phyloP scores from a whole-genome alignment of 345 rosid species.

The Pistacia atlantica region DNA sequence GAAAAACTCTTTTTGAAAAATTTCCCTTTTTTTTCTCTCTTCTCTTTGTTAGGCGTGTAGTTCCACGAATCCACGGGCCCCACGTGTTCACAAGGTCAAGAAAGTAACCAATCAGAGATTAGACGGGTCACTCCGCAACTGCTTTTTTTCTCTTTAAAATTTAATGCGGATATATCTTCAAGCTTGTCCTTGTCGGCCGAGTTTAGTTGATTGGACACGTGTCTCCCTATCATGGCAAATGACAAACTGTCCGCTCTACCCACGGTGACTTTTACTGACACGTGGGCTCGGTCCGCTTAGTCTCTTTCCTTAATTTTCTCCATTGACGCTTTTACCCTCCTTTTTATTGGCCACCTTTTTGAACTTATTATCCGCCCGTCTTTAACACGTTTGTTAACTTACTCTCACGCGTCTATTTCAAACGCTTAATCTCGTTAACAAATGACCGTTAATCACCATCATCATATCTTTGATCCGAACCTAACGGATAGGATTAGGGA shows the following conservation, averaged over 20 bases:
- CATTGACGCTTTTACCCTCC: constrained; percentile 23
- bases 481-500: neutral
- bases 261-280: constrained; percentile 14
- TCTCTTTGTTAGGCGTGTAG: constrained; percentile 20
- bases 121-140: constrained; percentile 35
- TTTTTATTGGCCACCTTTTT: neutral
- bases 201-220: constrained; percentile 29
- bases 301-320: neutral
- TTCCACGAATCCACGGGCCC: constrained; percentile 41
- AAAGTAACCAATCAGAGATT: constrained; percentile 49
- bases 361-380: neutral
- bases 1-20: constrained; percentile 10
- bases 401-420: neutral
- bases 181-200: constrained; percentile 43
- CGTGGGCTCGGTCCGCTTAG: constrained; percentile 10
- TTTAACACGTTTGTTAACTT: neutral
- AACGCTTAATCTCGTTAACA: neutral
- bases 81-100: constrained; percentile 48
- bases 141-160: constrained; percentile 24
- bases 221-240: constrained; percentile 17
- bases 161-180: constrained; percentile 41
- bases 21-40: neutral
- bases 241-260: constrained; percentile 25
- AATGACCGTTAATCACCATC: neutral
- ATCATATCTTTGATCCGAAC: neutral